phyloP scores from a whole-genome alignment of 352 stramenopile species.

The Hyaloperonospora arabidopsidis region DNA sequence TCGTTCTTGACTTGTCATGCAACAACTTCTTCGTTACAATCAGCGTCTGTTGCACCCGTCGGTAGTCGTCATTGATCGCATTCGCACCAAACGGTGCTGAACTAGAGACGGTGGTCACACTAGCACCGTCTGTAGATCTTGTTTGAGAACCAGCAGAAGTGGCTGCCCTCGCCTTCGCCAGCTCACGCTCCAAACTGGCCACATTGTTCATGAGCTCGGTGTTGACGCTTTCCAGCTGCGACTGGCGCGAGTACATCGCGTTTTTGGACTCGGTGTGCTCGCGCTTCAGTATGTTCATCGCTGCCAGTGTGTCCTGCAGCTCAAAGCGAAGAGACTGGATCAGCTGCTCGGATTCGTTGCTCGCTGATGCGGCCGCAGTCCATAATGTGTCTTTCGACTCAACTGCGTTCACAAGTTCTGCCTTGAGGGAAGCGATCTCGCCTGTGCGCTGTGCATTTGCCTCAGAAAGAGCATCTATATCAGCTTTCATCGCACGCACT shows the following conservation, averaged over 20 bases:
- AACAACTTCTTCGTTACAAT: slow-evolving; percentile 67
- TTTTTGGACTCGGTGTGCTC: slow-evolving; percentile 58
- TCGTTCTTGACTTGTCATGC: slow-evolving; percentile 61
- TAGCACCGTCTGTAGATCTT: slow-evolving; percentile 1
- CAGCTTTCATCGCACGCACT: slow-evolving; percentile 33
- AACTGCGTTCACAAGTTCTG: slow-evolving; percentile 38
- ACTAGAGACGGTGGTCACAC: slow-evolving; percentile 1
- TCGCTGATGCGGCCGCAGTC: slow-evolving; percentile 57
- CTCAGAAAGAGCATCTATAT: slow-evolving; percentile 38
- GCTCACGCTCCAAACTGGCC: slow-evolving; percentile 50
- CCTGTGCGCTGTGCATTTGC: slow-evolving; percentile 26
- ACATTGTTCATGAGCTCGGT: slow-evolving; percentile 60
- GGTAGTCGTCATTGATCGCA: slow-evolving; percentile 50
- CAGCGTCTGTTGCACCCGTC: slow-evolving; percentile 52
- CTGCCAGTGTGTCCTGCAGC: slow-evolving; percentile 54
- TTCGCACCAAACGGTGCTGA: slow-evolving; percentile 11
- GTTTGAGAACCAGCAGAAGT: slow-evolving; percentile 6
- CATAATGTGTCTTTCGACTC: slow-evolving; percentile 65
- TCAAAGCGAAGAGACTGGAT: slow-evolving; percentile 52
- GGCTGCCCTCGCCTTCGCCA: slow-evolving; percentile 38
- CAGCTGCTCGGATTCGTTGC: slow-evolving; percentile 58
- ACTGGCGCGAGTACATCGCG: slow-evolving; percentile 66
- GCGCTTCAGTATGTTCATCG: slow-evolving; percentile 51
- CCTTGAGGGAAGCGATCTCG: slow-evolving; percentile 39
- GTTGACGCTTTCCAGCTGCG: slow-evolving; percentile 68